phyloP scores from a whole-genome alignment of 1,284 basidiomycete genomes.

The Rhodotorula sp. region DNA sequence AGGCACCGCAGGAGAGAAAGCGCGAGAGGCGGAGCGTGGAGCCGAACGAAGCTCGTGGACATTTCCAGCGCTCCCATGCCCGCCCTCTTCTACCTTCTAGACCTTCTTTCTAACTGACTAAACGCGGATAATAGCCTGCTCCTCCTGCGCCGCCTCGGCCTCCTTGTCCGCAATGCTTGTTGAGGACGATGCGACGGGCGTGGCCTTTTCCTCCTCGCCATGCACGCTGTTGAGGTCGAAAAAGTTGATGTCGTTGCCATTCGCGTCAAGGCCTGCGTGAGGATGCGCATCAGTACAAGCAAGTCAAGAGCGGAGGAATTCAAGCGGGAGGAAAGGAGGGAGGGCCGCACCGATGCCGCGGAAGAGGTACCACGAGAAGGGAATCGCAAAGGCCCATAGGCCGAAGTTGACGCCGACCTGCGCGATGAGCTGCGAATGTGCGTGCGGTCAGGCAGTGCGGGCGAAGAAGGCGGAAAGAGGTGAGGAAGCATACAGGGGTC shows the following conservation, averaged over 20 bases:
- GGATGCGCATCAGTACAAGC: neutral
- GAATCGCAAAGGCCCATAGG: conserved; percentile 32
- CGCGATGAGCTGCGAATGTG: conserved; percentile 35
- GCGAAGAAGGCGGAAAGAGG: no score
- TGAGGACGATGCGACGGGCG: neutral
- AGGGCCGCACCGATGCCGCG: neutral
- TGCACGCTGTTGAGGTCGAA: neutral
- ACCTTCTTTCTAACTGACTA: no score
- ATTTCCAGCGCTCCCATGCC: no score
- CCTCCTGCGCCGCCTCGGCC: neutral
- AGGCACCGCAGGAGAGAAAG: no score
- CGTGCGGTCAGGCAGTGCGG: no score
- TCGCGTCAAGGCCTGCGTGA: neutral
- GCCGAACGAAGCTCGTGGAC: no score
- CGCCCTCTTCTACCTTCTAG: no score
- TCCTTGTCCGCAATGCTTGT: neutral
- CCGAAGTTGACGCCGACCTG: conserved; percentile 47
- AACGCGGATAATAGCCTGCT: no score
- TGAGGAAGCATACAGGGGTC: conserved; percentile 17
- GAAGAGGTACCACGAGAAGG: neutral
- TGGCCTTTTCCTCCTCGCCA: neutral
- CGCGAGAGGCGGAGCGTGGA: no score
- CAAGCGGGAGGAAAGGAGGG: no score
- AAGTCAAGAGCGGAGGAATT: neutral
- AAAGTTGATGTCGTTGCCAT: conserved; percentile 1